Base-by-base conservation (phyloP, 257 asterid genomes). In the Ophiorrhiza pumila region DNA sequence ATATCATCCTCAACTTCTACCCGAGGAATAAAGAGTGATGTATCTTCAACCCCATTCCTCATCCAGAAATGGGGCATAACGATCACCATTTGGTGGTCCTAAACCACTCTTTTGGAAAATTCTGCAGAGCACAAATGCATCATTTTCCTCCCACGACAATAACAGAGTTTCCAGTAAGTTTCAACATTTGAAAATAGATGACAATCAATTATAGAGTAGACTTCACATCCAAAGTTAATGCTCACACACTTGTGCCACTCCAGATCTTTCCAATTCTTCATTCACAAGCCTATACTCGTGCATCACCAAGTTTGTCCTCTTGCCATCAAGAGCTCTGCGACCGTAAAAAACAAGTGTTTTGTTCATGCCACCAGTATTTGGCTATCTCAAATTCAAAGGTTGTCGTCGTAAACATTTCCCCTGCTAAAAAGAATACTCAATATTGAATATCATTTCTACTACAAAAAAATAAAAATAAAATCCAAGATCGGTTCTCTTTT, bases 321-420 rank as follows among this genome's bases (percentile, higher is more conserved):
- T 86, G 18, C 98, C 98, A 78, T 89, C 97, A 4, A 97, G 98
- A 46, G 98, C 98, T 78, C 98, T 88, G 13, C 97, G 97, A 11
- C 88, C 86, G 65, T 93, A 97, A 81, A 89, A 93, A 69, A 91
- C 97, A 11, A 91, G 90, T 0, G 98, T 93, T 71, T 93, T 93
- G 80, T 93, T 93, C 98, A 93, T 93, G 58, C 98, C 98, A 71
- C n/a, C n/a, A n/a, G n/a, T n/a, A n/a, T n/a, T n/a, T n/a, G n/a
- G n/a, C n/a, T n/a, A n/a, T n/a, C n/a, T n/a, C n/a, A n/a, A n/a
- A n/a, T n/a, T n/a, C n/a, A n/a, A n/a, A n/a, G n/a, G n/a, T n/a
- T n/a, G n/a, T n/a, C n/a, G n/a, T n/a, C n/a, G n/a, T n/a, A n/a
- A n/a, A n/a, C n/a, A n/a, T n/a, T n/a, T n/a, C n/a, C n/a, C n/a